Evolutionary conservation across 352 stramenopile genomes (phyloP).

Genomic region (Phytophthora sp.): DNA sequence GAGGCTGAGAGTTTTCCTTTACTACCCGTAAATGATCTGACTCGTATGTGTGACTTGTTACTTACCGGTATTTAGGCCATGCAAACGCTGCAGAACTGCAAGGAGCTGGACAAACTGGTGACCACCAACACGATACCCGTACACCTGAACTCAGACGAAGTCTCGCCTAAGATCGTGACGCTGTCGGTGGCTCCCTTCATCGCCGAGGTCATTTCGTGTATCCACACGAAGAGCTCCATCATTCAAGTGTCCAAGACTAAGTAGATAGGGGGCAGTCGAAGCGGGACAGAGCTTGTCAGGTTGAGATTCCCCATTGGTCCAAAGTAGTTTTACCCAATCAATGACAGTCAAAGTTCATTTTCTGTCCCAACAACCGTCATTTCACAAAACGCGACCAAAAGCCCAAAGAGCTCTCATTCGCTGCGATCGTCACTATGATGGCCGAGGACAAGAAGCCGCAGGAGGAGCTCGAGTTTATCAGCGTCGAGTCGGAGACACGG

Average conservation of each 20-base stretch:
- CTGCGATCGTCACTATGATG: conserved; percentile 63
- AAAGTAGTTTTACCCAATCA: conserved; percentile 44
- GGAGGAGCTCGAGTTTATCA: conserved; percentile 85
- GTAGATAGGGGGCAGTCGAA: conserved; percentile 35
- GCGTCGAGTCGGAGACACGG: conserved; percentile 47
- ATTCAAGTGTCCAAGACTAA: conserved; percentile 85
- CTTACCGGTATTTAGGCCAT: conserved; percentile 44
- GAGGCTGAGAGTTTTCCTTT: too few species aligned
- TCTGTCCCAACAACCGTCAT: conserved; percentile 16
- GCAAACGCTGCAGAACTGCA: conserved; percentile 63
- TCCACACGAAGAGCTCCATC: conserved; percentile 88
- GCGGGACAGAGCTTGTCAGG: background rate
- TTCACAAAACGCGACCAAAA: conserved; percentile 11
- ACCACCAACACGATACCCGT: conserved; percentile 88
- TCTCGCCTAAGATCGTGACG: conserved; percentile 80
- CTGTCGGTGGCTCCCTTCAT: conserved; percentile 88
- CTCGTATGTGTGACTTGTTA: conserved; percentile 3
- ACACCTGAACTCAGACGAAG: conserved; percentile 33
- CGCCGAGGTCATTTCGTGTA: conserved; percentile 89
- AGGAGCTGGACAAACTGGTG: conserved; percentile 83
- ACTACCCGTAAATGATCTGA: too few species aligned
- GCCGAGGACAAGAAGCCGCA: conserved; percentile 66
- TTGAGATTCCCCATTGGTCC: conserved; percentile 23
- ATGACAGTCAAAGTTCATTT: background rate
- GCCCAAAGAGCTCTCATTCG: background rate